Evolutionary conservation across 2,329 filamentous ascomycete genomes (phyloP).

Genomic region (Pseudogymnoascus sp.): DNA sequence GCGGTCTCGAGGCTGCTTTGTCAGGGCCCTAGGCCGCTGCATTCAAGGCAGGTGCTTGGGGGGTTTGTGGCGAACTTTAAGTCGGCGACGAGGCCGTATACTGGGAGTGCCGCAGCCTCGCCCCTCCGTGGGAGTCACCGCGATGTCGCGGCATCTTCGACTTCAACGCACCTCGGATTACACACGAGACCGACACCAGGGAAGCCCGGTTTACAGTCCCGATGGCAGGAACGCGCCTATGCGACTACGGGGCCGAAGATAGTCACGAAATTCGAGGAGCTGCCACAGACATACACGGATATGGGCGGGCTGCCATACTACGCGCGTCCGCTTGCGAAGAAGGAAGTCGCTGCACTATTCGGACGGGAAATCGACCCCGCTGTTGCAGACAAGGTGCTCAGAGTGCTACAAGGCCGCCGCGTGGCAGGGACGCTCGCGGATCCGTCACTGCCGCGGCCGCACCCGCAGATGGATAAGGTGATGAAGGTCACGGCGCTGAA

Average conservation of each 20-base stretch:
- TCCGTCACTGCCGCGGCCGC: slow-evolving; percentile 35
- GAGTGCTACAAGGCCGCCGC: slow-evolving; percentile 54
- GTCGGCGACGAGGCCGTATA: neutral
- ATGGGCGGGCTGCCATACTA: slow-evolving; percentile 47
- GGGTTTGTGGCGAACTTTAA: neutral
- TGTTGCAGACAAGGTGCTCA: slow-evolving; percentile 46
- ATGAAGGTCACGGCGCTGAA: slow-evolving; percentile 42
- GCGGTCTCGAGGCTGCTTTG: slow-evolving; percentile 1
- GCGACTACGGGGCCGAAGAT: neutral
- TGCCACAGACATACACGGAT: slow-evolving; percentile 52
- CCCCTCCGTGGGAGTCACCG: neutral
- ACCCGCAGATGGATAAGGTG: slow-evolving; percentile 14
- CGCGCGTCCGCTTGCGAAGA: slow-evolving; percentile 39
- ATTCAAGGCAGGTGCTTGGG: neutral
- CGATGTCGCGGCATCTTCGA: neutral
- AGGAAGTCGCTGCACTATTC: slow-evolving; percentile 44
- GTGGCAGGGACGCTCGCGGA: slow-evolving; percentile 58
- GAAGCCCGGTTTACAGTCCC: neutral
- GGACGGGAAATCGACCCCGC: slow-evolving; percentile 38
- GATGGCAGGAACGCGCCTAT: neutral
- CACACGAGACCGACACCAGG: neutral
- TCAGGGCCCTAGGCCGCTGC: neutral
- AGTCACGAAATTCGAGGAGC: slow-evolving; percentile 39
- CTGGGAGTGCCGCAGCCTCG: neutral
- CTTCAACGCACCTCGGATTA: neutral